These are phyloP conservation scores for Cephalotrichum gorgonifer DNA, from an alignment of 2,329 filamentous ascomycete species.

Conservation along the genomic window DNA sequence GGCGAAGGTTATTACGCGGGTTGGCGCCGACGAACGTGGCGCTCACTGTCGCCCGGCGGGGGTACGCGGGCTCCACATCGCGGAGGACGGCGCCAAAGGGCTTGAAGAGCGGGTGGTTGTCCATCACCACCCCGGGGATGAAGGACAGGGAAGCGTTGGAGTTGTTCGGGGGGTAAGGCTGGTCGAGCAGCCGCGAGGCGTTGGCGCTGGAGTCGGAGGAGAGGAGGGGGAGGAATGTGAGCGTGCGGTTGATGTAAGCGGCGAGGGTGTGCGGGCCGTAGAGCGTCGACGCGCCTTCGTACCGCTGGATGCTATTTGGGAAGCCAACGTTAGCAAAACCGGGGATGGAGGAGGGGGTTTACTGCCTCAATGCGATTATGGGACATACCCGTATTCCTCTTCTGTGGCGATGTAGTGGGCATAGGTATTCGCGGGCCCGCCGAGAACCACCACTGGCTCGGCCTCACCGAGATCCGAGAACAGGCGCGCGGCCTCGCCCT, in stretches of 20 bases:
- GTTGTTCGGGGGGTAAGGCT: slow-evolving; percentile 65
- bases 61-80: slow-evolving; percentile 43
- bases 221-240: slow-evolving; percentile 42
- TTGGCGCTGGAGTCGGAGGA: slow-evolving; percentile 7
- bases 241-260: slow-evolving; percentile 78
- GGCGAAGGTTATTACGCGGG: slow-evolving; percentile 75
- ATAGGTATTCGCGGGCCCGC: slow-evolving; percentile 59
- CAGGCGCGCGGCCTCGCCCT: slow-evolving; percentile 36
- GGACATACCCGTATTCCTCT: slow-evolving; percentile 41
- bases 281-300: slow-evolving; percentile 89
- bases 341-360: too few species aligned
- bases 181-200: background rate
- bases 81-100: slow-evolving; percentile 58
- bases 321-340: background rate
- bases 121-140: slow-evolving; percentile 68
- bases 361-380: too few species aligned
- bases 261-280: slow-evolving; percentile 74
- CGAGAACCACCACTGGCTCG: slow-evolving; percentile 7
- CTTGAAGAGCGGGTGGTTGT: slow-evolving; percentile 55
- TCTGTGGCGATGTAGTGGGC: slow-evolving; percentile 61
- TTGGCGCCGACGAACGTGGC: slow-evolving; percentile 78
- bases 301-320: slow-evolving; percentile 56
- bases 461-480: slow-evolving; percentile 36
- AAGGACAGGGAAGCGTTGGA: slow-evolving; percentile 66
- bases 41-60: slow-evolving; percentile 49